Evolutionary conservation across 305 asterid genomes (phyloP), one percentile per base, ranked within the genome.

Genomic region (Fraxinus nigra): DNA sequence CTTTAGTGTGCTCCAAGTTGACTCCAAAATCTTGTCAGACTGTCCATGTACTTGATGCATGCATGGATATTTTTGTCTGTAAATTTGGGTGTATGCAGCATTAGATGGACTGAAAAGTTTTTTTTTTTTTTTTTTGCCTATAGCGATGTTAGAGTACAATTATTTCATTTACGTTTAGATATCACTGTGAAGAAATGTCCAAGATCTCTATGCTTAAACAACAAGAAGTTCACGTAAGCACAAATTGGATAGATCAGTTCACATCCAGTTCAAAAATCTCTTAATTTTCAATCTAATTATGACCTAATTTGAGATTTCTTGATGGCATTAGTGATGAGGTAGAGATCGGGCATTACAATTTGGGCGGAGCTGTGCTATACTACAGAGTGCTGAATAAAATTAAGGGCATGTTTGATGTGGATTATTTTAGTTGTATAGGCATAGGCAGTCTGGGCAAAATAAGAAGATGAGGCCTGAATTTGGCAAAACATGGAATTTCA

Each of bases 1-100:
- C 65, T 24, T 56, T 78, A 1, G 74, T 28, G 74, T 82, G 80
- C 88, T 59, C 22, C 48, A 74, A 59, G 72, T 34, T 13, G 51
- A 35, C 67, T 16, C 18, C 72, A 24, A 63, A 24, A 63, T 63
- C 72, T 63, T 61, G 72, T 8, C 72, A 7, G 72, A 30, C 32
- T 26, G 77, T 77, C 37, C 77, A 76, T 75, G 81, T 70, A 63
- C 54, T 80, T 33, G 28, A 40, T 77, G 67, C 78, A 32, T 28
- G 82, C 84, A 80, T 75, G 81, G 65, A 48, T 51, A 22, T 72
- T 43, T 82, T 82, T 82, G 77, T 73, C 78, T 81, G 85, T 85
- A 85, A 83, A 85, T 88, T 85, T 85, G 78, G 22, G 2, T 51
- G 61, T 16, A 46, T 13, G 56, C 56, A 46, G n/a, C 11, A 46